Conservation (phyloP, 2,329 filamentous ascomycete species). For the Fusarium sarcochroum region DNA sequence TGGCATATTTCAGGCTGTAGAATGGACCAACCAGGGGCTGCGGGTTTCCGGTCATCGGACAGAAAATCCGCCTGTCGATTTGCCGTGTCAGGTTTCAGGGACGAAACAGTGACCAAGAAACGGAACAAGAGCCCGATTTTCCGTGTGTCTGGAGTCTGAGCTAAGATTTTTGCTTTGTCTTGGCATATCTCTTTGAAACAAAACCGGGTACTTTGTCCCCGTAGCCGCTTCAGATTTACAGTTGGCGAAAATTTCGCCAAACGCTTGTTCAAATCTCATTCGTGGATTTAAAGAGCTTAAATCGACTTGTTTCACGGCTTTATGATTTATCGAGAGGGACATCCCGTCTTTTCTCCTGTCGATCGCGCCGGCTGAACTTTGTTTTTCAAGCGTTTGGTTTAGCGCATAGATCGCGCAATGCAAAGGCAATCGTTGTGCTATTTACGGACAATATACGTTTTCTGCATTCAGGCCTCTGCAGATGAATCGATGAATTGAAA, state of each 20-base stretch:
- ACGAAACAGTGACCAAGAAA: constrained; percentile 12
- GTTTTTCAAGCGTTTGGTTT: constrained; percentile 9
- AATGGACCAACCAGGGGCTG: constrained; percentile 6
- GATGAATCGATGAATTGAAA: too few species aligned
- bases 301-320: constrained; percentile 10
- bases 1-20: constrained; percentile 13
- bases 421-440: background rate
- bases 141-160: constrained; percentile 1
- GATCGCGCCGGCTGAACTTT: constrained; percentile 8
- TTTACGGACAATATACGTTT: background rate
- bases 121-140: constrained; percentile 24
- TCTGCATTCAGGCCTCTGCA: too few species aligned
- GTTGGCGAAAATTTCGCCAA: background rate
- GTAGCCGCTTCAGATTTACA: constrained; percentile 14
- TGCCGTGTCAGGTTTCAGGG: constrained; percentile 25
- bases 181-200: constrained; percentile 26
- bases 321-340: constrained; percentile 11
- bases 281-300: constrained; percentile 22
- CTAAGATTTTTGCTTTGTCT: background rate
- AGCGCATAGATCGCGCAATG: constrained; percentile 13
- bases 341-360: constrained; percentile 6
- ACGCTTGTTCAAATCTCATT: constrained; percentile 1
- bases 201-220: constrained; percentile 3
- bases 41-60: constrained; percentile 20
- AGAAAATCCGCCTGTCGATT: constrained; percentile 30